Percentiles rank a stretch among this genome's conserved stretches.
phyloP scores from a whole-genome alignment of 805 yeast genomes.

The Starmerella riodocensis region DNA sequence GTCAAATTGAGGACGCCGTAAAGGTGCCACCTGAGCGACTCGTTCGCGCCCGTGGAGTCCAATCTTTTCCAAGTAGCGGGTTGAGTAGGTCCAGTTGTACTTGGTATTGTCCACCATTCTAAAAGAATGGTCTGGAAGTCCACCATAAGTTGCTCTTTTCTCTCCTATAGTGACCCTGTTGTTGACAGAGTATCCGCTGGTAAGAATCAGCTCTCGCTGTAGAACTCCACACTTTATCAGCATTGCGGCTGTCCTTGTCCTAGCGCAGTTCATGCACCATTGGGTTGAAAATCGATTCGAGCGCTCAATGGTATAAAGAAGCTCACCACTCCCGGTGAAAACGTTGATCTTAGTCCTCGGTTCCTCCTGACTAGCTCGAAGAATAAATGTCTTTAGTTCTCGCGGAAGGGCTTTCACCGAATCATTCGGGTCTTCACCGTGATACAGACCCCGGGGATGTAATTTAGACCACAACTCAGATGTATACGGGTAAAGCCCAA shows the following conservation, averaged over 20 bases:
- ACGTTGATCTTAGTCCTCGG: slow-evolving; percentile 37
- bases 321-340: slow-evolving; percentile 34
- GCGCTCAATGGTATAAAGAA: slow-evolving; percentile 41
- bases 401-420: slow-evolving; percentile 1
- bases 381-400: slow-evolving; percentile 30
- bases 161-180: slow-evolving; percentile 33
- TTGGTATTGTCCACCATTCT: slow-evolving; percentile 42
- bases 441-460: slow-evolving; percentile 9
- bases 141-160: slow-evolving; percentile 32
- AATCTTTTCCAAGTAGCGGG: slow-evolving; percentile 40
- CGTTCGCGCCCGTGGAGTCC: slow-evolving; percentile 43
- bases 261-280: slow-evolving; percentile 37
- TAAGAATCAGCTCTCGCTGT: slow-evolving; percentile 32
- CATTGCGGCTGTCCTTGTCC: slow-evolving; percentile 38
- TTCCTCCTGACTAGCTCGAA: slow-evolving; percentile 40
- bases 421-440: too few relatives aligned
- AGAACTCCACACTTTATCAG: slow-evolving; percentile 39
- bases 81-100: slow-evolving; percentile 42
- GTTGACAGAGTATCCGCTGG: slow-evolving; percentile 8
- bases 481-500: slow-evolving; percentile 7
- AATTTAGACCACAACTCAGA: slow-evolving; percentile 6
- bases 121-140: slow-evolving; percentile 32
- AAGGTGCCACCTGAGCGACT: slow-evolving; percentile 42
- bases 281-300: slow-evolving; percentile 36
- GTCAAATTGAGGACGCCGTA: slow-evolving; percentile 48